phyloP scores from a whole-genome alignment of 2,329 filamentous ascomycete genomes.

The Fusarium mexicanum region DNA sequence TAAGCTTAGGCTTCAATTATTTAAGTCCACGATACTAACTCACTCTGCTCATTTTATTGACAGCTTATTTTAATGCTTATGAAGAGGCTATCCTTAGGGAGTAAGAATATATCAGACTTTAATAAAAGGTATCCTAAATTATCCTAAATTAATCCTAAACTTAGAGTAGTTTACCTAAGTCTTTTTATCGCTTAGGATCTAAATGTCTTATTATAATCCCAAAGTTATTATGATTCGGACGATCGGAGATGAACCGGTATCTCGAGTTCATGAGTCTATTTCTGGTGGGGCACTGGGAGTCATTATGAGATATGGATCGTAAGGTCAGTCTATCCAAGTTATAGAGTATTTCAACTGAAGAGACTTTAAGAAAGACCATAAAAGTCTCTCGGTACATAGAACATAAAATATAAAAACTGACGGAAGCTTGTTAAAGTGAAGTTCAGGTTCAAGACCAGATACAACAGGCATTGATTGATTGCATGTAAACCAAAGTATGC shows the following conservation, averaged over 20 bases:
- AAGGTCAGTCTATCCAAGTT: background rate
- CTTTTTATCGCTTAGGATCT: fast-evolving
- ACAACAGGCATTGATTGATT: background rate
- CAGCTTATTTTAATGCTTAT: background rate
- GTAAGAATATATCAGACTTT: too few species aligned
- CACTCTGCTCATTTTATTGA: background rate
- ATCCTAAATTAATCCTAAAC: too few species aligned
- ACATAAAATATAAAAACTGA: background rate
- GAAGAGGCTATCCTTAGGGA: background rate
- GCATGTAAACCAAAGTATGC: background rate
- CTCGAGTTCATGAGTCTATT: background rate
- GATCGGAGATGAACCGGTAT: slow-evolving; percentile 4
- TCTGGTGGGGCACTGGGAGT: slow-evolving; percentile 12
- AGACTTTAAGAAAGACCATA: background rate
- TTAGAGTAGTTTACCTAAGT: too few species aligned
- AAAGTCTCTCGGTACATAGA: background rate
- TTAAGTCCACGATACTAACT: too few species aligned
- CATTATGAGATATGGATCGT: background rate
- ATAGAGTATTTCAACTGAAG: background rate
- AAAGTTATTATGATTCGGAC: background rate
- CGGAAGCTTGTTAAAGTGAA: background rate
- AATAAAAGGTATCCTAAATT: too few species aligned
- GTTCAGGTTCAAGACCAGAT: background rate
- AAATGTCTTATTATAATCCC: background rate
- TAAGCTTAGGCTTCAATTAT: background rate